phyloP scores from a whole-genome alignment of 176 grass and related monocot species.

The Zoysia japonica region DNA sequence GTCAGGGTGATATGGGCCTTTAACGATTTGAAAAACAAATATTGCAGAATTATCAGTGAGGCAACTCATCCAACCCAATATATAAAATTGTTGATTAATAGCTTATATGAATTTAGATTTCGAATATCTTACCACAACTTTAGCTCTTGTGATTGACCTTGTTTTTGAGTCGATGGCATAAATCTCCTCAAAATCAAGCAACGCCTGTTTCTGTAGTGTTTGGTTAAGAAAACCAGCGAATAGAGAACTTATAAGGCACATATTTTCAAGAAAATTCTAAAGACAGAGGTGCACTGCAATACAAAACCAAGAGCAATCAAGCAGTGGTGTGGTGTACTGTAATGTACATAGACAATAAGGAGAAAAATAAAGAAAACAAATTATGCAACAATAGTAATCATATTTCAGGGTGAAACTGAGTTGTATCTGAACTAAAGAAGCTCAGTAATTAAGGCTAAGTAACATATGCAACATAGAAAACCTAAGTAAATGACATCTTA shows the following conservation, averaged over 20 bases:
- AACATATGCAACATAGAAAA: background rate
- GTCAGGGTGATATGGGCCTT: background rate
- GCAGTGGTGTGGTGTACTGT: background rate
- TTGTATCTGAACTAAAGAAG: background rate
- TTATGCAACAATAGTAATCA: conserved; percentile 20
- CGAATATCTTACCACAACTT: conserved; percentile 74
- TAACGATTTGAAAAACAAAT: conserved; percentile 11
- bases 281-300: conserved; percentile 6
- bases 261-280: conserved; percentile 1
- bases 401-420: background rate
- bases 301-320: conserved; percentile 26
- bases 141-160: conserved; percentile 82
- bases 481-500: background rate
- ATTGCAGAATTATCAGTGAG: background rate
- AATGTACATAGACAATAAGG: background rate
- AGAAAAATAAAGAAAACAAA: background rate
- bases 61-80: background rate
- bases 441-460: background rate
- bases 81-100: background rate
- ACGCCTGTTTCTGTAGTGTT: conserved; percentile 88
- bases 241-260: conserved; percentile 12
- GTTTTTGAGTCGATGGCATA: conserved; percentile 95
- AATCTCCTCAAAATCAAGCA: conserved; percentile 97
- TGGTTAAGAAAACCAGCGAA: conserved; percentile 90
- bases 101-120: background rate